Conservation (phyloP, 176 grass and related monocot species). For the Pontederia paniculata region DNA sequence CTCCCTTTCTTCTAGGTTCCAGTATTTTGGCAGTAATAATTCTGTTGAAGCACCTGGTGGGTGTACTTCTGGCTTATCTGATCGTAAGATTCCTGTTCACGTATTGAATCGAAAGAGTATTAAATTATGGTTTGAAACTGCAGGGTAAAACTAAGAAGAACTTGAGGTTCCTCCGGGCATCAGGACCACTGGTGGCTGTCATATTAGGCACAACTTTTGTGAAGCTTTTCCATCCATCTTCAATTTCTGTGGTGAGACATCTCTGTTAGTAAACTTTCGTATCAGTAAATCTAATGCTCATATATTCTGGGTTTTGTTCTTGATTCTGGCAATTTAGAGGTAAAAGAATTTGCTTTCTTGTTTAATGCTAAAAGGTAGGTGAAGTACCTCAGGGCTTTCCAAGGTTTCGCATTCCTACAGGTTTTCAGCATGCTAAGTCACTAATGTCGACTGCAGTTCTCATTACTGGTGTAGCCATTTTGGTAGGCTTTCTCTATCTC, state of each 20-base stretch:
- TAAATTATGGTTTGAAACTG: neutral
- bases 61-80: neutral
- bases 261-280: too few relatives aligned
- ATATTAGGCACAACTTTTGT: slow-evolving; percentile 75
- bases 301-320: too few relatives aligned
- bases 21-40: slow-evolving; percentile 62
- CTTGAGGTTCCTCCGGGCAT: slow-evolving; percentile 47
- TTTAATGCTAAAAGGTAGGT: slow-evolving; percentile 47
- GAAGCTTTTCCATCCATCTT: slow-evolving; percentile 76
- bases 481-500: slow-evolving; percentile 32
- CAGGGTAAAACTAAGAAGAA: slow-evolving; percentile 86
- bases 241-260: slow-evolving; percentile 80
- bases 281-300: too few relatives aligned
- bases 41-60: slow-evolving; percentile 67
- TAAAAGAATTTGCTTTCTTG: slow-evolving; percentile 4
- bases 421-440: slow-evolving; percentile 58
- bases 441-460: slow-evolving; percentile 76
- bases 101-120: slow-evolving; percentile 3
- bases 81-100: slow-evolving; percentile 3
- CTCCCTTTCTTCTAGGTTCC: slow-evolving; percentile 81
- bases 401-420: slow-evolving; percentile 62
- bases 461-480: slow-evolving; percentile 94
- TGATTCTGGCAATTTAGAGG: neutral
- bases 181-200: slow-evolving; percentile 80
- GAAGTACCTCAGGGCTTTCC: slow-evolving; percentile 94